Conservation (phyloP, 805 yeast genomes). For the Groenewaldozyma salmanticensis region DNA sequence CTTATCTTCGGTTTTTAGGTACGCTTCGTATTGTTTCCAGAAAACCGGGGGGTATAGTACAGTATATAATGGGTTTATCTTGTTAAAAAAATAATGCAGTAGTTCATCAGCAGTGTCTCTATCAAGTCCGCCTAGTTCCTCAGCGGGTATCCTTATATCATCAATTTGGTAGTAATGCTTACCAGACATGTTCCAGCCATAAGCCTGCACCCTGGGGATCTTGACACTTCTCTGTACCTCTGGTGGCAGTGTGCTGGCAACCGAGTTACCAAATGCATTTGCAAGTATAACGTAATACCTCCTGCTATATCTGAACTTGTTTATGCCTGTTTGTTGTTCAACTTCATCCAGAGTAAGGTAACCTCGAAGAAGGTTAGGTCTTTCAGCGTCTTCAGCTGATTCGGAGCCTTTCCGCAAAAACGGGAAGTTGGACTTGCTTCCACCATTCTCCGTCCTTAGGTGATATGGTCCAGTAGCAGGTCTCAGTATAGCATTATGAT, state of each 20-base stretch:
- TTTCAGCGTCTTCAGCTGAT: background rate
- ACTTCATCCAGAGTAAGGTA: background rate
- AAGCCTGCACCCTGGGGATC: constrained; percentile 49
- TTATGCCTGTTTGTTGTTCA: background rate
- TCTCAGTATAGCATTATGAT: background rate
- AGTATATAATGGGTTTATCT: constrained; percentile 46
- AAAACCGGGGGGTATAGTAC: constrained; percentile 47
- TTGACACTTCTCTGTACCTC: constrained; percentile 20
- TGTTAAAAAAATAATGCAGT: constrained; percentile 34
- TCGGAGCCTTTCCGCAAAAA: no score
- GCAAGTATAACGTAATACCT: constrained; percentile 13
- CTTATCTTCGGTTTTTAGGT: constrained; percentile 20
- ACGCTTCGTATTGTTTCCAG: constrained; percentile 36
- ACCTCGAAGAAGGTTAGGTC: background rate
- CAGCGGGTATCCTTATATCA: constrained; percentile 20
- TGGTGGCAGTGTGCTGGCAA: constrained; percentile 11
- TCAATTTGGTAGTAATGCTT: constrained; percentile 35
- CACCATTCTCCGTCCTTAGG: background rate
- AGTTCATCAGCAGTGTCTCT: constrained; percentile 20
- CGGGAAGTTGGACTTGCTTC: background rate
- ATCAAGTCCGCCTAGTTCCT: background rate
- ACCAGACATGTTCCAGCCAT: constrained; percentile 62
- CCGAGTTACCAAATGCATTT: constrained; percentile 12
- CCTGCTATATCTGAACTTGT: constrained; percentile 13
- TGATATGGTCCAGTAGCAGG: background rate